Evolutionary conservation across 352 stramenopile species (phyloP).

Genomic region (Pythium grandisporangium): DNA sequence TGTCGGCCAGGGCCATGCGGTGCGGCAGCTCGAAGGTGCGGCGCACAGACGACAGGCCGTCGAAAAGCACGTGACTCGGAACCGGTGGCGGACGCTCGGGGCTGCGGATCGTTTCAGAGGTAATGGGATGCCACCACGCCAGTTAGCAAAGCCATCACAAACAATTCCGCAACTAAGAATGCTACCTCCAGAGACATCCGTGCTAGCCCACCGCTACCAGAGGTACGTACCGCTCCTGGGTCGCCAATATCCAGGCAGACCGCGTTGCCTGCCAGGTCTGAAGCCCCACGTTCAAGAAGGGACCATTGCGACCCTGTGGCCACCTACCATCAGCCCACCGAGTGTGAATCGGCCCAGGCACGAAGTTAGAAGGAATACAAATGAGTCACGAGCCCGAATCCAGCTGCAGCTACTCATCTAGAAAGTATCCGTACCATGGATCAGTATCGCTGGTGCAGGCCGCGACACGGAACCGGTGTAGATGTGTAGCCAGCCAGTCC

Average conservation of each 20-base stretch:
- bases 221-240: constrained; percentile 42
- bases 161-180: too few relatives aligned
- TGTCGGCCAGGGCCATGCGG: constrained; percentile 72
- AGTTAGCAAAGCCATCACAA: constrained; percentile 4
- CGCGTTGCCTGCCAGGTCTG: constrained; percentile 71
- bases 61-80: constrained; percentile 68
- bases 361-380: background rate
- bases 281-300: constrained; percentile 78
- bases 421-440: constrained; percentile 29
- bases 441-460: constrained; percentile 71
- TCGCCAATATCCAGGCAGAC: constrained; percentile 59
- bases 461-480: constrained; percentile 75
- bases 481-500: constrained; percentile 75
- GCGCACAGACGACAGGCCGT: constrained; percentile 77
- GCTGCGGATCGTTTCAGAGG: constrained; percentile 20
- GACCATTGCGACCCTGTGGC: constrained; percentile 80
- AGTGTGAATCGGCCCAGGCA: background rate
- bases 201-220: too few relatives aligned
- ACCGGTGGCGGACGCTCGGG: constrained; percentile 56
- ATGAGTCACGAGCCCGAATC: background rate
- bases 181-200: too few relatives aligned
- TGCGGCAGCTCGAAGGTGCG: constrained; percentile 83
- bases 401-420: background rate
- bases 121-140: too few relatives aligned
- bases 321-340: constrained; percentile 22